Conservation (phyloP, 2,329 filamentous ascomycete genomes). For the Xylariaceae sp. region DNA sequence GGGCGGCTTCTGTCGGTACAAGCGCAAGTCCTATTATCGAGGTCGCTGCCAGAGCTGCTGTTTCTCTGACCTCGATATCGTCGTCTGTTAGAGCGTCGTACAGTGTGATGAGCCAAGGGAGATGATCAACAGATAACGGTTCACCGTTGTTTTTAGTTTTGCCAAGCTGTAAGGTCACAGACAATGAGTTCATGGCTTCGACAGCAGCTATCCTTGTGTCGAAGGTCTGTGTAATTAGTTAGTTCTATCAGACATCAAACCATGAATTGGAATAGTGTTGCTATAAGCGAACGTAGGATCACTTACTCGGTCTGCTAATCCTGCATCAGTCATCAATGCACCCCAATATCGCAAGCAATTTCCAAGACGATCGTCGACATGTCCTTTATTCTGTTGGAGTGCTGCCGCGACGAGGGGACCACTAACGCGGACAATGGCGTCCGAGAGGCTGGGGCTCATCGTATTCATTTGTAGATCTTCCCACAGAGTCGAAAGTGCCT, state of each 20-base stretch:
- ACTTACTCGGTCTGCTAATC: constrained; percentile 46
- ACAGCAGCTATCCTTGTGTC: constrained; percentile 61
- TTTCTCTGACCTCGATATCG: constrained; percentile 78
- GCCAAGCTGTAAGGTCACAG: constrained; percentile 22
- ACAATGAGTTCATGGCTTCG: constrained; percentile 52
- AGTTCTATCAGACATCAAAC: background rate
- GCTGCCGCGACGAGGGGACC: constrained; percentile 41
- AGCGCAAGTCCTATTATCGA: constrained; percentile 42
- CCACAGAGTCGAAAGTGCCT: constrained; percentile 40
- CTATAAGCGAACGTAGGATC: background rate
- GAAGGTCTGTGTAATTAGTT: constrained; percentile 46
- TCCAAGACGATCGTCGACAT: constrained; percentile 12
- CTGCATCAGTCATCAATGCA: constrained; percentile 45
- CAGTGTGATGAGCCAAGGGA: constrained; percentile 60
- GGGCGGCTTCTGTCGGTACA: constrained; percentile 45
- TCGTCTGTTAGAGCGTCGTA: constrained; percentile 84
- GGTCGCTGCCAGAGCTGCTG: constrained; percentile 51
- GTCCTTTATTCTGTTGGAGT: constrained; percentile 13
- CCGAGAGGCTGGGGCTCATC: constrained; percentile 46
- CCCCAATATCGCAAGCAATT: constrained; percentile 41
- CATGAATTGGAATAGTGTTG: background rate
- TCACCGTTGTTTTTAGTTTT: background rate
- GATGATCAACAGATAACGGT: constrained; percentile 31
- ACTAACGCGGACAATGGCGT: constrained; percentile 46
- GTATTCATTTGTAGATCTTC: constrained; percentile 32